phyloP scores from a whole-genome alignment of 768 basidiomycete species.

The Pleurotus giganteus region DNA sequence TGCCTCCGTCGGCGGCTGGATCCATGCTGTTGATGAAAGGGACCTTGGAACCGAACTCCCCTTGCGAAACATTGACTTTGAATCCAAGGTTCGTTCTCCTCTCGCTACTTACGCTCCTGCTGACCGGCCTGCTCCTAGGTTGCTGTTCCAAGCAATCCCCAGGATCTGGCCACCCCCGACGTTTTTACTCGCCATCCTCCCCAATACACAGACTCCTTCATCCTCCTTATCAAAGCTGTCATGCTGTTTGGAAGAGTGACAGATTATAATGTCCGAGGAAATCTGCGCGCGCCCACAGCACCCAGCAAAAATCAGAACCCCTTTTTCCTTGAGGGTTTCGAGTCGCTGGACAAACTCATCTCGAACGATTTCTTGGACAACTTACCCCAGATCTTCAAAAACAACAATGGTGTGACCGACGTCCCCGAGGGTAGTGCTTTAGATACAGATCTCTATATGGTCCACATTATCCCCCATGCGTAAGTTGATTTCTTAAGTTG shows the following conservation, averaged over 20 bases:
- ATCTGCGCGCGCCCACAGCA: slow-evolving; percentile 61
- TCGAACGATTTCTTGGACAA: slow-evolving; percentile 65
- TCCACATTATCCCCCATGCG: slow-evolving; percentile 85
- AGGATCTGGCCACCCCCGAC: slow-evolving; percentile 61
- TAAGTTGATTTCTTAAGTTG: slow-evolving; percentile 36
- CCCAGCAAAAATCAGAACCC: slow-evolving; percentile 75
- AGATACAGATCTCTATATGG: slow-evolving; percentile 86
- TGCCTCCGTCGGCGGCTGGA: slow-evolving; percentile 79
- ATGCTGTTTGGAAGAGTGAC: slow-evolving; percentile 87
- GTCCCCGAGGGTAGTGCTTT: slow-evolving; percentile 55
- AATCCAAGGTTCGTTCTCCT: slow-evolving; percentile 54
- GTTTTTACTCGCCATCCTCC: slow-evolving; percentile 71
- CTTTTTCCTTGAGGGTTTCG: slow-evolving; percentile 63
- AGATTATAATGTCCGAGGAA: slow-evolving; percentile 78
- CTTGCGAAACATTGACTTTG: slow-evolving; percentile 71
- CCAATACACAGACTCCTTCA: slow-evolving; percentile 78
- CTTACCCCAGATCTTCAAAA: slow-evolving; percentile 66
- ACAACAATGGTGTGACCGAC: slow-evolving; percentile 61
- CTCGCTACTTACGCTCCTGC: slow-evolving; percentile 1
- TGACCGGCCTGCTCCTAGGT: slow-evolving; percentile 34
- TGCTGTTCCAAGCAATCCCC: slow-evolving; percentile 68
- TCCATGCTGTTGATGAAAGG: slow-evolving; percentile 80
- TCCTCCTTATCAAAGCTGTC: slow-evolving; percentile 77
- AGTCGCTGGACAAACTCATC: slow-evolving; percentile 68
- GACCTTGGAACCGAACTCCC: slow-evolving; percentile 86